phyloP scores from a whole-genome alignment of 2,329 filamentous ascomycete genomes.

The Nannizzia gypsea region DNA sequence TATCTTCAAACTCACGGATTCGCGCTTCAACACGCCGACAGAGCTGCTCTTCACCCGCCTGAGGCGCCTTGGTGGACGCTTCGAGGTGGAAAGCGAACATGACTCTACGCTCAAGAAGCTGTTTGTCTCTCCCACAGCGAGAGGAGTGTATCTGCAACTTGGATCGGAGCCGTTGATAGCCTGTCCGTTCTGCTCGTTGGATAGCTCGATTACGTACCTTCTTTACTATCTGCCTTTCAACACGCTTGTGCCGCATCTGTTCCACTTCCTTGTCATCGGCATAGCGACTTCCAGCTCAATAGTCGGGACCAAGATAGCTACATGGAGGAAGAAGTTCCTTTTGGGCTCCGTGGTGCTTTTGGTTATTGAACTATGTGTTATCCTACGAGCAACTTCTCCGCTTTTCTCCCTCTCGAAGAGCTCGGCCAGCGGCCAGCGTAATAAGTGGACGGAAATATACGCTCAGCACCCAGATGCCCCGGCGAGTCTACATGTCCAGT shows the following conservation, averaged over 20 bases:
- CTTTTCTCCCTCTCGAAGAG: conserved; percentile 22
- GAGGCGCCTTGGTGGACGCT: conserved; percentile 26
- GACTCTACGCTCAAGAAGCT: conserved; percentile 57
- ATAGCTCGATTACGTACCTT: conserved; percentile 59
- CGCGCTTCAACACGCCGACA: conserved; percentile 72
- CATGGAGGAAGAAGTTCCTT: conserved; percentile 62
- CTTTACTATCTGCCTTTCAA: conserved; percentile 63
- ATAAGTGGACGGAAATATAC: conserved; percentile 35
- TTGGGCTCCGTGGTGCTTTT: conserved; percentile 49
- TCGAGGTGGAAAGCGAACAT: conserved; percentile 13
- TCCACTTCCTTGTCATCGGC: conserved; percentile 62
- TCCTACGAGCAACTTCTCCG: conserved; percentile 38
- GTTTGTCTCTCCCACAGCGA: conserved; percentile 58
- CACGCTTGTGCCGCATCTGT: conserved; percentile 63
- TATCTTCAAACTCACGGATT: conserved; percentile 64
- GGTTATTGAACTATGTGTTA: conserved; percentile 50
- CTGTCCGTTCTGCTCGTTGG: conserved; percentile 72
- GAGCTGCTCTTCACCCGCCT: conserved; percentile 76
- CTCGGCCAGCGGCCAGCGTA: background rate
- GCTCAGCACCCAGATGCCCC: conserved; percentile 45
- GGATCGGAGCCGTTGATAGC: conserved; percentile 61
- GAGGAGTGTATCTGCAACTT: conserved; percentile 71
- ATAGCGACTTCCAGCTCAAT: conserved; percentile 59
- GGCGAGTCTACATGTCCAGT: conserved; percentile 23
- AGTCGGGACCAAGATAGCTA: conserved; percentile 49